Base-by-base conservation (phyloP, 1,284 basidiomycete genomes). In the Sanghuangporus sanghuang region DNA sequence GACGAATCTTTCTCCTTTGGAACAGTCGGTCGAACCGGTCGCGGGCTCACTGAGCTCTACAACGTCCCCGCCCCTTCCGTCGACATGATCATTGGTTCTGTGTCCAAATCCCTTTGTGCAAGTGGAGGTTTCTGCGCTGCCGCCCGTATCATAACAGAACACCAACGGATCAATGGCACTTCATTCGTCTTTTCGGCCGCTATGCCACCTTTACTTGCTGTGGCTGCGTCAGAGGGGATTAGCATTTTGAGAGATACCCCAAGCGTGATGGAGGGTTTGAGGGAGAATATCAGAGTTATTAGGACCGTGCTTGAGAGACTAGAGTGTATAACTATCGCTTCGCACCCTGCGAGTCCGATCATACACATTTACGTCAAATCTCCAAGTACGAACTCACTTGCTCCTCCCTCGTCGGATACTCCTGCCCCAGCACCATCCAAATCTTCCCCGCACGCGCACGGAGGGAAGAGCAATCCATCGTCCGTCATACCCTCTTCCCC, bases 151-250 rank as follows among this genome's bases (percentile, higher is more conserved):
- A 92, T 98, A 48, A 87, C 94, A 35, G 85, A 92, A 66, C 97
- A 99, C 73, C 95, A 97, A 85, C 95, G 96, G 55, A 98, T 98
- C 84, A 99, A 99, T 74, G 95, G 94, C 23, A 89, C 94, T 3
- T 89, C 95, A 0, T 96, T 95, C 71, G 95, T 99, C 64, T 99
- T 95, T 79, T 98, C 96, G 1, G 97, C 97, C 8, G 89, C 96
- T 1, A 87, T 97, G 76, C 97, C 97, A 0, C 87, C 95, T 1
- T 82, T 97, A 60, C 85, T 98, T 57, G 90, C 94, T 14, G 94
- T 94, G 66, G 88, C 91, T 66, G 92, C 89, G 0, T 94, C 92
- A 0, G 89, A 93, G 69, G 92, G 88, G 8, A 92, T 98, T 72
- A 84, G 85, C 67, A 84, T 92, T 67, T 81, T 98, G 64, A 83